These are phyloP conservation scores for Pittosporum tobira DNA, from an alignment of 129 eudicot genomes.

Conservation along the genomic window DNA sequence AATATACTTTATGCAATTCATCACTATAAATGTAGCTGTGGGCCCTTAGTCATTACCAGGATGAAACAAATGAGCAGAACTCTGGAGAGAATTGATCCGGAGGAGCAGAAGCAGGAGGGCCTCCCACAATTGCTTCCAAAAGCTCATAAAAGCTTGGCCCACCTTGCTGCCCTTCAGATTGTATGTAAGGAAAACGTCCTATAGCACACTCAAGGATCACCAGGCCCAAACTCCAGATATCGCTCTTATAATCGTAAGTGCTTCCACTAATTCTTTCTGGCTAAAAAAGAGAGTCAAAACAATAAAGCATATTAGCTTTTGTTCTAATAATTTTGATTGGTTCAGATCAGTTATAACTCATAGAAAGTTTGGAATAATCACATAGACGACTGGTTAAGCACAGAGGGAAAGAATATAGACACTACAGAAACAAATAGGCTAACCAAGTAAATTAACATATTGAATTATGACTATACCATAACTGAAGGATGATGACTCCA, in stretches of 20 bases:
- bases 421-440: not conserved
- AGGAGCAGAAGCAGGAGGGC: constrained; percentile 92
- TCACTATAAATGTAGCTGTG: not conserved
- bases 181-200: constrained; percentile 90
- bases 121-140: constrained; percentile 76
- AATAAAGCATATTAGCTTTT: constrained; percentile 1
- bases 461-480: not conserved
- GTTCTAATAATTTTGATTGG: not conserved
- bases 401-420: not conserved
- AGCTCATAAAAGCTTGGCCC: constrained; percentile 96
- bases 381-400: not conserved
- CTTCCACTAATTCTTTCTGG: constrained; percentile 97
- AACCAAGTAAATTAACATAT: too few relatives aligned
- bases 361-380: not conserved
- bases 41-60: constrained; percentile 48
- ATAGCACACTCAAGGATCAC: constrained; percentile 96
- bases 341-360: not conserved
- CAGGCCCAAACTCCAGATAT: constrained; percentile 93
- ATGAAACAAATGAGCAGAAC: constrained; percentile 83
- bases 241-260: constrained; percentile 82
- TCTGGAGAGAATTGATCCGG: constrained; percentile 97
- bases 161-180: constrained; percentile 74
- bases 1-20: not conserved
- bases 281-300: constrained; percentile 21
- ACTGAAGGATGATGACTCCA: constrained; percentile 5